Percentiles rank a stretch among this genome's conserved stretches.
Evolutionary conservation across 768 basidiomycete genomes (phyloP).

Genomic region (Udeniomyces megalosporus): DNA sequence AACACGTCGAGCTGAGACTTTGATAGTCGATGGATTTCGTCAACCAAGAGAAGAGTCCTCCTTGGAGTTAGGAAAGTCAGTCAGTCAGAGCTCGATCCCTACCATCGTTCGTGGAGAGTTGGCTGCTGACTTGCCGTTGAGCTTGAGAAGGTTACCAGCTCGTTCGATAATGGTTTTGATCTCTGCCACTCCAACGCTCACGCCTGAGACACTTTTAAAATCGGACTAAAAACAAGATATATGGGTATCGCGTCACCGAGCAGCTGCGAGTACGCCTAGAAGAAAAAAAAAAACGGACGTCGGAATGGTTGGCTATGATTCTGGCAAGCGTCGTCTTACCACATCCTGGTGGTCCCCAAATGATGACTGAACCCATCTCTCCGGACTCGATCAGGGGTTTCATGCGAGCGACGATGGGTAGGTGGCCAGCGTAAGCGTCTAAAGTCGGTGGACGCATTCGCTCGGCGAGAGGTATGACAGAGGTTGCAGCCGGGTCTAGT

Average conservation of each 20-base stretch:
- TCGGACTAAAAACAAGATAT: too few species aligned
- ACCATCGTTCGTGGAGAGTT: too few species aligned
- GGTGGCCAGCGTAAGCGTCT: constrained; percentile 57
- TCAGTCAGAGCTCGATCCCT: too few species aligned
- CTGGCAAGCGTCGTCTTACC: constrained; percentile 65
- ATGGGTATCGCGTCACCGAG: too few species aligned
- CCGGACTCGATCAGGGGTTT: constrained; percentile 34
- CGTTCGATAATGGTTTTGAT: constrained; percentile 59
- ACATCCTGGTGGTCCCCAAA: constrained; percentile 46
- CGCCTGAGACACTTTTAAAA: constrained; percentile 67
- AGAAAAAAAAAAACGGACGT: too few species aligned
- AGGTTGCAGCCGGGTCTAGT: too few species aligned
- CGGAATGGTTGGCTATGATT: constrained; percentile 44
- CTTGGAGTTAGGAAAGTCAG: too few species aligned
- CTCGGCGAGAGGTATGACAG: constrained; percentile 50
- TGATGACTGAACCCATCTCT: constrained; percentile 25
- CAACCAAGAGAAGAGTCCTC: constrained; percentile 59
- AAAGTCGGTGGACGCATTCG: constrained; percentile 48
- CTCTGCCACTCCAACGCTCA: constrained; percentile 42
- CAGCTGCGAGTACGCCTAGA: too few species aligned
- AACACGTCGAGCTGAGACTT: constrained; percentile 63
- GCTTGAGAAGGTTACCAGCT: constrained; percentile 46
- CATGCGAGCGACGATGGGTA: constrained; percentile 36
- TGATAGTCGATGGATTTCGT: constrained; percentile 70
- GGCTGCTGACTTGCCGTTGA: constrained; percentile 42